Evolutionary conservation across 2,329 filamentous ascomycete species (phyloP).

Genomic region (Fusarium subtropicale): DNA sequence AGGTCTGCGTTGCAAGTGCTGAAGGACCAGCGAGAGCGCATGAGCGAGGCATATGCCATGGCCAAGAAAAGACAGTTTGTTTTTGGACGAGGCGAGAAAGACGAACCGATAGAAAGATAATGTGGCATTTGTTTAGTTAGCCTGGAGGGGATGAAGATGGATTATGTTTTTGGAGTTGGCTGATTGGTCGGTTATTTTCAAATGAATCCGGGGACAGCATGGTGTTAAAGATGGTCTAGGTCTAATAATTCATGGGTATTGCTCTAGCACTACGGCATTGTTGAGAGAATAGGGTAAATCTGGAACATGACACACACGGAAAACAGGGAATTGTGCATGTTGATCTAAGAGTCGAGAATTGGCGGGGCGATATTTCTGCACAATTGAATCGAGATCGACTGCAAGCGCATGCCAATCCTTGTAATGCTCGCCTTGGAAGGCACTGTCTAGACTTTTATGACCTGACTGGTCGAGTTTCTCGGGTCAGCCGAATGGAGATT

Average conservation of each 20-base stretch:
- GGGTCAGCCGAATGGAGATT: constrained; percentile 5
- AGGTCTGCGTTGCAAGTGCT: constrained; percentile 30
- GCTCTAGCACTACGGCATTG: constrained; percentile 24
- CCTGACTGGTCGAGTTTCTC: background rate
- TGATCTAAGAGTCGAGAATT: constrained; percentile 11
- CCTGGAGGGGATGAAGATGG: background rate
- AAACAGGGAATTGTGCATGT: constrained; percentile 16
- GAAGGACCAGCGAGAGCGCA: constrained; percentile 25
- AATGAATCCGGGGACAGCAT: background rate
- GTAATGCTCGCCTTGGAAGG: constrained; percentile 1
- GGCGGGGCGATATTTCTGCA: constrained; percentile 2
- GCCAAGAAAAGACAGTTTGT: constrained; percentile 23
- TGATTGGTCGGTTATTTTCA: constrained; percentile 1
- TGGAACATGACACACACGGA: background rate
- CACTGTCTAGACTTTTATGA: background rate
- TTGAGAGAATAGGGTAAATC: background rate
- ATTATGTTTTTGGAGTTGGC: constrained; percentile 1
- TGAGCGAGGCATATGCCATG: constrained; percentile 26
- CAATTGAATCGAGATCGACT: constrained; percentile 7
- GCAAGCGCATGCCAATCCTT: background rate
- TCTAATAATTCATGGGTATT: constrained; percentile 6
- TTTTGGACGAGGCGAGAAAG: constrained; percentile 19
- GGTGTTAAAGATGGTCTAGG: background rate
- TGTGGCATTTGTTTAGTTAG: background rate
- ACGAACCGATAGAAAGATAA: constrained; percentile 3